Conservation (phyloP, 2,329 filamentous ascomycete species). For the Neofusicoccum laricinum region DNA sequence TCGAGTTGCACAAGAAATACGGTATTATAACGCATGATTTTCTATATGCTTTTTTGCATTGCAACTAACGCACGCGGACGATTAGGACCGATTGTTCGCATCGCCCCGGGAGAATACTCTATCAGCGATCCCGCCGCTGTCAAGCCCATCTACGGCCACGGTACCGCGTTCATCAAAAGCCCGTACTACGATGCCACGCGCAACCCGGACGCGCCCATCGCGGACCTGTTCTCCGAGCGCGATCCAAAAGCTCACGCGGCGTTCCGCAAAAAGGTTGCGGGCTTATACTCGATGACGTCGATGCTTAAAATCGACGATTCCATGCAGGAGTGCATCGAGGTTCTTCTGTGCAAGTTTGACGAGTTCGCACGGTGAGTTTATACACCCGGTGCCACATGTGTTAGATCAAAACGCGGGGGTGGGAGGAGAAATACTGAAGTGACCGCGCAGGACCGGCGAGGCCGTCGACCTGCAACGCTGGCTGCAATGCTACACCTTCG, state of each 20-base stretch:
- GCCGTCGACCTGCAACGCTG: conserved; percentile 42
- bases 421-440: too few relatives aligned
- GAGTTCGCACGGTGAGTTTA: too few relatives aligned
- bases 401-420: too few relatives aligned
- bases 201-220: background rate
- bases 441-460: background rate
- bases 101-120: too few relatives aligned
- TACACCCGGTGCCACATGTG: too few relatives aligned
- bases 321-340: too few relatives aligned
- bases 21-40: background rate
- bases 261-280: background rate
- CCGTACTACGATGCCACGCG: conserved; percentile 37
- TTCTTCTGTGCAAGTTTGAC: too few relatives aligned
- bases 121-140: too few relatives aligned
- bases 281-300: background rate
- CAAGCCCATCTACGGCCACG: conserved; percentile 26
- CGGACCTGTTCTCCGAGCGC: background rate
- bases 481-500: conserved; percentile 50
- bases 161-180: conserved; percentile 50
- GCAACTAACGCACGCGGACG: too few relatives aligned
- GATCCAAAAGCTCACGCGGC: background rate
- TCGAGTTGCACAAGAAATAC: conserved; percentile 19
- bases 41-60: too few relatives aligned
- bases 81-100: too few relatives aligned
- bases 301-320: too few relatives aligned